phyloP scores from a whole-genome alignment of 106 monocot species.

The Iris macrosiphon region DNA sequence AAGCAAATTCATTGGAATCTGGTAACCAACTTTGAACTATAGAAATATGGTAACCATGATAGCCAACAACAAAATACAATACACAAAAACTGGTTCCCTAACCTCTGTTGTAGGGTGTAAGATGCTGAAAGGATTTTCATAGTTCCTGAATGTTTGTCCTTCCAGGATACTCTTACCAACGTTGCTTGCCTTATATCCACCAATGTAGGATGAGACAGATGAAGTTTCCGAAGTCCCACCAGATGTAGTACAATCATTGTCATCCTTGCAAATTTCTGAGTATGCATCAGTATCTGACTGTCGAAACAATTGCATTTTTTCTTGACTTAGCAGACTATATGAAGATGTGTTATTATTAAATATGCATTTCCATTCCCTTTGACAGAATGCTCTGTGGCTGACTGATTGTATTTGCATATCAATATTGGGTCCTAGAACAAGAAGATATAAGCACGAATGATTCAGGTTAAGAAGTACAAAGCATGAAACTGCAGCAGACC shows the following conservation, averaged over 20 bases:
- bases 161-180: slow-evolving; percentile 7
- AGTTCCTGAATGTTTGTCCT: neutral
- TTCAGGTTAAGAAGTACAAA: neutral
- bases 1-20: too few species aligned
- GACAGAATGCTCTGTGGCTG: slow-evolving; percentile 30
- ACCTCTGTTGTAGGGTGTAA: slow-evolving; percentile 16
- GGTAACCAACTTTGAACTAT: too few species aligned
- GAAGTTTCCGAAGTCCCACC: slow-evolving; percentile 23
- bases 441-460: neutral
- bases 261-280: neutral
- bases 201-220: neutral
- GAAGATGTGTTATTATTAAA: slow-evolving; percentile 14
- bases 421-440: slow-evolving; percentile 20
- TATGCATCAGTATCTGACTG: slow-evolving; percentile 7
- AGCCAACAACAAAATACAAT: too few species aligned
- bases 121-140: slow-evolving; percentile 15
- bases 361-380: slow-evolving; percentile 10
- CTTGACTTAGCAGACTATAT: slow-evolving; percentile 8
- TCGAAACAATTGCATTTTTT: neutral
- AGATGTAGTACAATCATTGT: slow-evolving; percentile 2
- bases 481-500: neutral
- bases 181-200: slow-evolving; percentile 1
- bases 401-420: slow-evolving; percentile 18
- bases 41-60: too few species aligned
- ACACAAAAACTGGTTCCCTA: neutral